Evolutionary conservation across 371 early-diverging fungal genomes (phyloP).

Genomic region (Mortierella sp.): DNA sequence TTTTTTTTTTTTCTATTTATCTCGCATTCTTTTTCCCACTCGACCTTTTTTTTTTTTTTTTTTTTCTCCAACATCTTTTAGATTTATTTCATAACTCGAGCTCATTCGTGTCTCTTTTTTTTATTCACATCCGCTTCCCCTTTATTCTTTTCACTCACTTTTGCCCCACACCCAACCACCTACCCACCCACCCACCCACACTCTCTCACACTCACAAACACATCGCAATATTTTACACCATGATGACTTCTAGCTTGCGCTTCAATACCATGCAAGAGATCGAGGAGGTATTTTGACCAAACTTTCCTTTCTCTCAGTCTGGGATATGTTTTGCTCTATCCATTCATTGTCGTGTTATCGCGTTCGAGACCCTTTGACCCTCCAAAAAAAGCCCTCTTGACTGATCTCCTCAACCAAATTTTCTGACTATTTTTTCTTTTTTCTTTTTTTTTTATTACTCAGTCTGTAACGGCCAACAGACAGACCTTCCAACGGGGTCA

Average conservation of each 20-base stretch:
- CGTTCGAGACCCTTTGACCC: too few relatives aligned
- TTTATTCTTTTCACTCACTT: neutral
- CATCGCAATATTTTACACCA: too few relatives aligned
- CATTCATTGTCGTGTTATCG: too few relatives aligned
- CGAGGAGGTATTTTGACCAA: neutral
- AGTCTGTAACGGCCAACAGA: slow-evolving; percentile 57
- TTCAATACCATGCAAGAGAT: neutral
- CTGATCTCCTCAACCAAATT: neutral
- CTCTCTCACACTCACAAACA: too few relatives aligned
- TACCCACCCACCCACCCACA: too few relatives aligned
- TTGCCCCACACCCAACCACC: neutral
- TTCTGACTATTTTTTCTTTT: neutral
- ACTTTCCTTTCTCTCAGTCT: neutral
- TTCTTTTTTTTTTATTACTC: neutral
- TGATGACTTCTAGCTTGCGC: too few relatives aligned
- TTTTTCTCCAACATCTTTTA: slow-evolving; percentile 33
- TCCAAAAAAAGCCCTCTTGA: neutral
- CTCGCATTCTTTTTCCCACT: neutral
- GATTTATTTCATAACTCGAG: slow-evolving; percentile 6
- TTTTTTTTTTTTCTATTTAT: neutral
- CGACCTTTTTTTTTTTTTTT: slow-evolving; percentile 16
- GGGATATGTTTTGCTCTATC: neutral
- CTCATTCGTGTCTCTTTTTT: neutral
- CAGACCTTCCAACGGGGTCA: slow-evolving; percentile 60
- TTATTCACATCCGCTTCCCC: too few relatives aligned